Base-by-base conservation (phyloP, 1,284 basidiomycete species). In the Inonotus obliquus region DNA sequence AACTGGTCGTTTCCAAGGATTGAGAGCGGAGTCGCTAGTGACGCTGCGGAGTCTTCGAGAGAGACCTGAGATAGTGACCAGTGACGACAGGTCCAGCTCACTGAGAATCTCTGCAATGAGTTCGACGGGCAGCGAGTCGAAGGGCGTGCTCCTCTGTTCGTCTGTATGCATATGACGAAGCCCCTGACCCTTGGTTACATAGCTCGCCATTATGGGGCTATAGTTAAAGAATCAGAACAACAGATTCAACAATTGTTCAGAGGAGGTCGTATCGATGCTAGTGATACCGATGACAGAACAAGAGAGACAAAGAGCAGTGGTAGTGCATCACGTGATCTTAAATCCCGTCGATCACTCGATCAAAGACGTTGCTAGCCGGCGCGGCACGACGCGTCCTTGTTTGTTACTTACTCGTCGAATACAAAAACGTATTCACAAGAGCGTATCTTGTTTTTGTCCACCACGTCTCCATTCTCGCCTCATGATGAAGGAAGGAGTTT, bases 1-100 rank as follows among this genome's bases (percentile, higher is more conserved):
- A 65, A 91, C 89, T 4, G 88, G 85, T 13, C 72, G 74, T 61
- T 87, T 79, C 89, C 89, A 91, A 21, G 86, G 86, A 69, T 91
- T 91, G 52, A 91, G 73, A 4, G 81, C 77, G 6, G 80, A 66
- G 66, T 90, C 87, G 1, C 85, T 82, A 25, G 79, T 75, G 39
- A 91, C 78, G 55, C 74, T 70, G 48, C 78, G 76, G 14, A 90
- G 74, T 51, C 80, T 76, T 60, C 77, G 79, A 2, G 86, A 89
- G 32, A 89, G 73, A 64, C 81, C 79, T 10, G 87, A 83, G 63
- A 81, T 72, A 25, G 68, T 76, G 57, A 87, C 73, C 39, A 90
- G 79, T 17, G 84, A 81, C 37, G 76, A 71, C 19, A 91, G 73
- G 67, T 87, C 83, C 53, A 91, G 80, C 67, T 89, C 83, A 45